Evolutionary conservation across 345 rosid genomes (phyloP).

Genomic region (Camelina sativa): DNA sequence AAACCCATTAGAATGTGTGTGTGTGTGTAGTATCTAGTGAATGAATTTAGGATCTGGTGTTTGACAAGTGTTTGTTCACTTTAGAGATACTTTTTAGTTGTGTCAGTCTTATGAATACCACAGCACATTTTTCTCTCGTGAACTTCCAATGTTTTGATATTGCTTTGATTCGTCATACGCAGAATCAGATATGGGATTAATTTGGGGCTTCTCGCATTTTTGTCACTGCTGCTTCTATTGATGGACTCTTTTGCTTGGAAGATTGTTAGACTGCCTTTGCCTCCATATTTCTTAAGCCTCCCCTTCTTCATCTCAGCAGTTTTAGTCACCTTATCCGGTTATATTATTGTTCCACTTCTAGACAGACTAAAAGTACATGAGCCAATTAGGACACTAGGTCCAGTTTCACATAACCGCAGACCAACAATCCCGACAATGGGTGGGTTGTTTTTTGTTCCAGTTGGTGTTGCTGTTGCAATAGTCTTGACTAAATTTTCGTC

Average conservation of each 20-base stretch:
- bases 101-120: slow-evolving; percentile 5
- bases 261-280: slow-evolving; percentile 84
- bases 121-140: not conserved
- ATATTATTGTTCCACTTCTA: slow-evolving; percentile 73
- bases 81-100: slow-evolving; percentile 5
- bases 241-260: slow-evolving; percentile 92
- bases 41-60: not conserved
- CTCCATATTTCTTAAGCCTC: slow-evolving; percentile 64
- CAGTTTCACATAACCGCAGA: slow-evolving; percentile 51
- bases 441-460: slow-evolving; percentile 76
- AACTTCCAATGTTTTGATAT: slow-evolving; percentile 25
- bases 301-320: slow-evolving; percentile 70
- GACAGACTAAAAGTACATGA: slow-evolving; percentile 58
- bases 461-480: slow-evolving; percentile 73
- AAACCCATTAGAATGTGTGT: not conserved
- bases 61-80: too few species aligned
- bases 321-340: slow-evolving; percentile 67
- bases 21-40: not conserved
- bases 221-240: slow-evolving; percentile 57
- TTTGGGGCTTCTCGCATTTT: slow-evolving; percentile 65
- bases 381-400: slow-evolving; percentile 51
- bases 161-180: slow-evolving; percentile 37
- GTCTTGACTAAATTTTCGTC: slow-evolving; percentile 60
- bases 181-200: slow-evolving; percentile 77
- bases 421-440: slow-evolving; percentile 84